These are phyloP conservation scores for Corylus heterophylla DNA, from an alignment of 306 rosid genomes.

Conservation along the genomic window DNA sequence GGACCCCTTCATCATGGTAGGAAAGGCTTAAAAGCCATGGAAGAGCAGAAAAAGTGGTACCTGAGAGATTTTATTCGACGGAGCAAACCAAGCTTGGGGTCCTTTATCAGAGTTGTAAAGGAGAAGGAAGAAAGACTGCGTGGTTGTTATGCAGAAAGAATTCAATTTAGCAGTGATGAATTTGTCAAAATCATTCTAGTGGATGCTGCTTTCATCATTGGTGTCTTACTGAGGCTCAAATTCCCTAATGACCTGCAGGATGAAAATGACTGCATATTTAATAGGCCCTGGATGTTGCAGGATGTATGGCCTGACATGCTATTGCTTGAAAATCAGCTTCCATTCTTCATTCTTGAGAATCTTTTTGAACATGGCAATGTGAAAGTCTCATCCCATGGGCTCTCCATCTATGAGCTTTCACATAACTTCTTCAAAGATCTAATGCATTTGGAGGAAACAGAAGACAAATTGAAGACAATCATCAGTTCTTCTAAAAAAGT, in stretches of 20 bases:
- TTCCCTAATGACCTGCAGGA: neutral
- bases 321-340: constrained; percentile 59
- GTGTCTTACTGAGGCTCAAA: constrained; percentile 24
- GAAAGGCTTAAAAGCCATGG: constrained; percentile 31
- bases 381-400: neutral
- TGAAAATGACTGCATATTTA: constrained; percentile 28
- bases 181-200: constrained; percentile 22
- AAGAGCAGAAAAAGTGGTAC: constrained; percentile 35
- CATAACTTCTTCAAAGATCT: constrained; percentile 16
- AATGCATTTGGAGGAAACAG: neutral
- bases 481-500: neutral
- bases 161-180: constrained; percentile 15
- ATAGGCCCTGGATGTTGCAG: constrained; percentile 35
- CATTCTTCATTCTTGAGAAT: constrained; percentile 41
- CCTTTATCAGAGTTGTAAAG: constrained; percentile 3
- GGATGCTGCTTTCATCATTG: constrained; percentile 35
- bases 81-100: constrained; percentile 2
- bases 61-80: constrained; percentile 27
- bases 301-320: constrained; percentile 38
- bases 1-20: constrained; percentile 37
- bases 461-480: neutral
- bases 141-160: constrained; percentile 24
- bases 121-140: constrained; percentile 15
- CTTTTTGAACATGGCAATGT: constrained; percentile 2
- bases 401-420: constrained; percentile 23